Evolutionary conservation across 352 stramenopile species (phyloP).

Genomic region (Pythium guiyangense): DNA sequence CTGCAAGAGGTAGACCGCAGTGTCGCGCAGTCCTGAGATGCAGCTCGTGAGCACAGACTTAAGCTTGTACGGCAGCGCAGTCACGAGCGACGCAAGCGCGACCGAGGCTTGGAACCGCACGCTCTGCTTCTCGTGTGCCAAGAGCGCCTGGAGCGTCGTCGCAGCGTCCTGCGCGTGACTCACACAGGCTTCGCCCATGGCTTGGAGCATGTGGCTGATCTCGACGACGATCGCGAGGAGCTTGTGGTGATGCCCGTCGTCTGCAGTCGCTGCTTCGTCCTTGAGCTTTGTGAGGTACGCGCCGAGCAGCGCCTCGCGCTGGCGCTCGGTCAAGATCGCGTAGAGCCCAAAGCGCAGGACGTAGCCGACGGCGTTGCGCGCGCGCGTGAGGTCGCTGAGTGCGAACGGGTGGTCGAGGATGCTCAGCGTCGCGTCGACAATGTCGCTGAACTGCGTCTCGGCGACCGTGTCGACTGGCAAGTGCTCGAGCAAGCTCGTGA

Average conservation of each 20-base stretch:
- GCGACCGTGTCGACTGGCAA: constrained; percentile 56
- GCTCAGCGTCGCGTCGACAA: constrained; percentile 54
- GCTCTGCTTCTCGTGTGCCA: constrained; percentile 71
- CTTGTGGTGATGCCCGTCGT: constrained; percentile 61
- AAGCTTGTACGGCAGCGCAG: constrained; percentile 58
- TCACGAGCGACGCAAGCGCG: constrained; percentile 55
- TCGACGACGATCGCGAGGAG: constrained; percentile 54
- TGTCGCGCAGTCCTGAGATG: constrained; percentile 36
- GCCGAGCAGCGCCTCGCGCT: constrained; percentile 60
- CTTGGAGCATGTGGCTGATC: constrained; percentile 62
- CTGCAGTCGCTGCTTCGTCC: constrained; percentile 24
- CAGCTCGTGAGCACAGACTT: constrained; percentile 42
- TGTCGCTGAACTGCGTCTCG: constrained; percentile 58
- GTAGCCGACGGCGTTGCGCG: constrained; percentile 73
- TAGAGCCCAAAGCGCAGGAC: constrained; percentile 67
- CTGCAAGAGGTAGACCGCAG: constrained; percentile 29
- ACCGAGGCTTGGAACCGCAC: constrained; percentile 67
- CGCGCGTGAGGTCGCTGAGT: constrained; percentile 66
- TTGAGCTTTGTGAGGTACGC: constrained; percentile 51
- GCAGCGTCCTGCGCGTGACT: constrained; percentile 36
- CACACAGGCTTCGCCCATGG: constrained; percentile 56
- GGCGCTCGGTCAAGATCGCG: constrained; percentile 54
- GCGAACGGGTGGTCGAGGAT: constrained; percentile 75
- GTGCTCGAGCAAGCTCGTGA: constrained; percentile 75
- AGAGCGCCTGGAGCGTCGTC: constrained; percentile 30